These are phyloP conservation scores for Lithospermum erythrorhizon DNA, from an alignment of 257 asterid genomes.

Conservation along the genomic window DNA sequence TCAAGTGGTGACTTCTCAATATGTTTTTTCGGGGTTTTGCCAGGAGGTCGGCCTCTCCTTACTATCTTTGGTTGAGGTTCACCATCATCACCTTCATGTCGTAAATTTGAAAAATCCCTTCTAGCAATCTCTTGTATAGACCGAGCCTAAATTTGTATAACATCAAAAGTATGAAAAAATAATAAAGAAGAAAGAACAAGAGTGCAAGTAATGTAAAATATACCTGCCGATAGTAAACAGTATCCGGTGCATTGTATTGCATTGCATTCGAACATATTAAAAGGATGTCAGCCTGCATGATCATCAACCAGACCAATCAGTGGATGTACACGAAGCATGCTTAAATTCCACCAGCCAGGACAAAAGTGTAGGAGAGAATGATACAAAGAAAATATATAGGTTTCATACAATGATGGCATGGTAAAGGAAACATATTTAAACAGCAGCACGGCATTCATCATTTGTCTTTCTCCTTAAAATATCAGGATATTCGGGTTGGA, in stretches of 20 bases:
- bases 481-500: background rate
- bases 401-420: background rate
- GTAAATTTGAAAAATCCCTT: constrained; percentile 76
- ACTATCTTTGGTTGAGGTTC: constrained; percentile 89
- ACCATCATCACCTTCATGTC: constrained; percentile 83
- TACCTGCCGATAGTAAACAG: constrained; percentile 91
- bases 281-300: constrained; percentile 70
- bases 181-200: constrained; percentile 4
- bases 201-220: constrained; percentile 3
- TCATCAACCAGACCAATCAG: constrained; percentile 5
- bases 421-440: background rate
- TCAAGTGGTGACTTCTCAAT: constrained; percentile 45
- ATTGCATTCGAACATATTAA: constrained; percentile 91
- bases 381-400: background rate
- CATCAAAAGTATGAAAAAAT: constrained; percentile 10
- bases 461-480: background rate
- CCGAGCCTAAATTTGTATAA: constrained; percentile 49
- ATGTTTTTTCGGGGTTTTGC: constrained; percentile 56
- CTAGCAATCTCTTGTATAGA: constrained; percentile 73
- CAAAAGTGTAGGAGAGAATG: background rate
- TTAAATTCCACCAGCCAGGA: background rate
- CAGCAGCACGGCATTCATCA: background rate
- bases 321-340: background rate
- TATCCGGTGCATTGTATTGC: constrained; percentile 77
- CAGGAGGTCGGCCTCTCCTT: constrained; percentile 94